phyloP scores from a whole-genome alignment of 257 asterid species.

The Penstemon newberryi region DNA sequence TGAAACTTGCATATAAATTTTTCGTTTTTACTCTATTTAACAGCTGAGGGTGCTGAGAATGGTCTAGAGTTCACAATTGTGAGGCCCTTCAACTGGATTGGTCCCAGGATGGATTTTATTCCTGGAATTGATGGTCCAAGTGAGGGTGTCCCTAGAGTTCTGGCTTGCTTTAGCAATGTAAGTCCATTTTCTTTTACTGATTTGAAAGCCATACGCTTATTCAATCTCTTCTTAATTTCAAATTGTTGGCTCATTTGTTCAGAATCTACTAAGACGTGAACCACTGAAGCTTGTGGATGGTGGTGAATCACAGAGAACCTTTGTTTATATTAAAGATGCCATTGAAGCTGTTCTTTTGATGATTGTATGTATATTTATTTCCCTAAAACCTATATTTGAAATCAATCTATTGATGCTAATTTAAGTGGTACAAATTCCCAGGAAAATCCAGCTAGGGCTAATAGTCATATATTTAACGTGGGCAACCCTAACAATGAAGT shows the following conservation, averaged over 20 bases:
- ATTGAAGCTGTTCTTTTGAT: slow-evolving; percentile 89
- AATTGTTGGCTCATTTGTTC: slow-evolving; percentile 21
- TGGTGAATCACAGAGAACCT: slow-evolving; percentile 91
- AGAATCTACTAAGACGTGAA: slow-evolving; percentile 87
- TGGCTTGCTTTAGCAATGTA: slow-evolving; percentile 95
- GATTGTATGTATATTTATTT: slow-evolving; percentile 58
- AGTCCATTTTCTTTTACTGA: slow-evolving; percentile 26
- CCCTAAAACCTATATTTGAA: slow-evolving; percentile 7
- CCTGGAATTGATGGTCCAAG: slow-evolving; percentile 98
- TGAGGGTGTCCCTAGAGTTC: slow-evolving; percentile 96
- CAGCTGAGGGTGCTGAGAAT: slow-evolving; percentile 99
- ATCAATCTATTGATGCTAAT: slow-evolving; percentile 13
- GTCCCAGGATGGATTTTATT: slow-evolving; percentile 97
- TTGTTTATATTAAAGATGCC: slow-evolving; percentile 88
- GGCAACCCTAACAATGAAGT: slow-evolving; percentile 97
- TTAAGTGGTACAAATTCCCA: slow-evolving; percentile 36
- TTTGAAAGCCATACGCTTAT: neutral
- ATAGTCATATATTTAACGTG: slow-evolving; percentile 87
- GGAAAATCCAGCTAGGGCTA: slow-evolving; percentile 96
- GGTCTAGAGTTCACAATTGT: slow-evolving; percentile 93
- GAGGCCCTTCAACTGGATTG: slow-evolving; percentile 98
- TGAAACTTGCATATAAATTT: slow-evolving; percentile 7
- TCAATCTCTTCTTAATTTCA: slow-evolving; percentile 15
- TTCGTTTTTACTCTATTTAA: slow-evolving; percentile 23
- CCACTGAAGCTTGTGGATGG: slow-evolving; percentile 96